Percentiles rank a stretch among this genome's conserved stretches.
Evolutionary conservation across 2,329 filamentous ascomycete species (phyloP).

Genomic region (Aureobasidium sp.): DNA sequence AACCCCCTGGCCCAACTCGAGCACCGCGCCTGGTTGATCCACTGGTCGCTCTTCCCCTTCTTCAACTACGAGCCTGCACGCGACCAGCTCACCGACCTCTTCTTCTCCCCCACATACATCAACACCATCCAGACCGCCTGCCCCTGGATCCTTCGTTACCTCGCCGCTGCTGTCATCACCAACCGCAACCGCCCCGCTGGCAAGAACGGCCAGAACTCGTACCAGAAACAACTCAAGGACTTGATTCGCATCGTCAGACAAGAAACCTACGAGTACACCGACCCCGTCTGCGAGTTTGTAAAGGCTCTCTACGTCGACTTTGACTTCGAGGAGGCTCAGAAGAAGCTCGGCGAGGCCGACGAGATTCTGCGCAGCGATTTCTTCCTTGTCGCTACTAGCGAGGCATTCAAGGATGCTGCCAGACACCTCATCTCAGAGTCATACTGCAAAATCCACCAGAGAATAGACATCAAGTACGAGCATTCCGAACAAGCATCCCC

Average conservation of each 20-base stretch:
- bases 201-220: constrained; percentile 80
- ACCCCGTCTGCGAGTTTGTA: constrained; percentile 93
- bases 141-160: constrained; percentile 92
- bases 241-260: constrained; percentile 91
- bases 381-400: constrained; percentile 79
- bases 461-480: constrained; percentile 84
- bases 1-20: constrained; percentile 92
- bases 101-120: constrained; percentile 96
- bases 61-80: constrained; percentile 94
- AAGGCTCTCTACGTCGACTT: constrained; percentile 94
- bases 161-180: constrained; percentile 89
- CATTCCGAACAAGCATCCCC: not conserved
- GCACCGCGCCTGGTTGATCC: constrained; percentile 93
- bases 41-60: constrained; percentile 98
- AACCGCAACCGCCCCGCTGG: constrained; percentile 69
- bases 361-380: constrained; percentile 89
- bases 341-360: constrained; percentile 78
- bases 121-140: constrained; percentile 98
- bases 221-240: constrained; percentile 99
- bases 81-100: constrained; percentile 86
- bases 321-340: constrained; percentile 93
- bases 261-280: constrained; percentile 94
- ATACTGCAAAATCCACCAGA: constrained; percentile 99
- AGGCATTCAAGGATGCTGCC: constrained; percentile 87
- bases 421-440: constrained; percentile 95